Evolutionary conservation across 176 grass and related monocot species (phyloP), one percentile per base, ranked within the genome.

Genomic region (barley (Hordeum vulgare)): DNA sequence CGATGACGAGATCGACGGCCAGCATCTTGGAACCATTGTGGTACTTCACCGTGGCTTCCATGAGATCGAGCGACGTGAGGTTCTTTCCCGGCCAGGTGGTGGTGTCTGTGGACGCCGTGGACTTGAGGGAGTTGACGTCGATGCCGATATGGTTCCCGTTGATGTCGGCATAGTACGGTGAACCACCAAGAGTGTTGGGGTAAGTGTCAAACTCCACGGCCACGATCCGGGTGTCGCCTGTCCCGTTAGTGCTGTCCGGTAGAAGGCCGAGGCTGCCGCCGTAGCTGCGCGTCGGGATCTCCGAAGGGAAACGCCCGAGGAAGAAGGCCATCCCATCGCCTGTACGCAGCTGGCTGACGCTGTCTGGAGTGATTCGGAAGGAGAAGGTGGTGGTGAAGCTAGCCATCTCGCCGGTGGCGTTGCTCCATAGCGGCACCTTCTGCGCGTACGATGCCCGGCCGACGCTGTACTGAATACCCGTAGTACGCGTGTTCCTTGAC

Each of bases 271-370:
- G 5, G 20, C 13, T 2, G 6, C 0, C 3, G 0, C 34, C 88
- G 0, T 0, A 0, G 53, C 34, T 42, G 1, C 4, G 9, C 12
- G 1, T 0, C 1, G 74, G 72, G 60, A 62, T 40, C 2, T 2
- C 5, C 6, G 82, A 61, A 9, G 82, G 85, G 51, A 66, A 86
- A 9, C 28, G 63, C 6, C 74, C 72, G 49, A 94, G 85, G 83
- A 90, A 90, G 88, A 94, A 90, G 36, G 91, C 82, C 61, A 94
- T 89, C 3, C 91, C 85, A 8, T 93, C 91, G 12, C 87, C 91
- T 8, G 1, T 21, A 0, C 2, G 0, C 1, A 6, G 2, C 49
- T 3, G 49, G 49, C 49, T 21, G 0, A 0, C 0, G 1, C 36
- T 34, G 31, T 17, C 8, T 1, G 3, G 64, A 7, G 5, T 20